Evolutionary conservation across 2,329 filamentous ascomycete genomes (phyloP).

Genomic region (Aureobasidium sp.): DNA sequence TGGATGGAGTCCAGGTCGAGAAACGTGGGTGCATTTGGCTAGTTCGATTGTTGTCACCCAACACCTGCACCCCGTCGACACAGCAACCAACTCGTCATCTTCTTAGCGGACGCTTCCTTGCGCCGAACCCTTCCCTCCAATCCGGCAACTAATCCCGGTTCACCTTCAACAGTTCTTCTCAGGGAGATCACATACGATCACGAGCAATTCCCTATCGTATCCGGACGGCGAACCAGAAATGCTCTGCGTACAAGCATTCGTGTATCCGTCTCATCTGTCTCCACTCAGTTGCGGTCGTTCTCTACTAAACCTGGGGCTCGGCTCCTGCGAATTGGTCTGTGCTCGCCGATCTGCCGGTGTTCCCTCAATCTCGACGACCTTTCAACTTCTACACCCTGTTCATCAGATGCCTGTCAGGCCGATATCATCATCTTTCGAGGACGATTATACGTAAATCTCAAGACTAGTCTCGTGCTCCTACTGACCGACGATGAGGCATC

Average conservation of each 20-base stretch:
- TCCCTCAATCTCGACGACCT: not conserved
- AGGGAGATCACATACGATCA: not conserved
- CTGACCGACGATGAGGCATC: no score
- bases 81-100: conserved; percentile 19
- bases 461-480: no score
- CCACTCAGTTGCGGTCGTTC: not conserved
- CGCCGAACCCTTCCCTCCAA: not conserved
- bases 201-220: not conserved
- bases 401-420: not conserved
- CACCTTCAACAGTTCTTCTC: not conserved
- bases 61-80: conserved; percentile 1
- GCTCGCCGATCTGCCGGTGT: conserved; percentile 13
- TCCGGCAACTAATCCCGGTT: not conserved
- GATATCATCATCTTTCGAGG: not conserved
- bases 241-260: not conserved
- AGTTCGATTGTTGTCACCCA: conserved; percentile 19
- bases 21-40: conserved; percentile 19
- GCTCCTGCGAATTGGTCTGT: conserved; percentile 1
- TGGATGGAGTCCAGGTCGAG: not conserved
- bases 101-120: not conserved
- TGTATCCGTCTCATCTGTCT: not conserved
- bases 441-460: no score
- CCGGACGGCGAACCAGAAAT: not conserved
- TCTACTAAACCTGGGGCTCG: not conserved
- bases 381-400: not conserved